These are phyloP conservation scores for Alnus rubra DNA, from an alignment of 306 rosid genomes.

Conservation along the genomic window DNA sequence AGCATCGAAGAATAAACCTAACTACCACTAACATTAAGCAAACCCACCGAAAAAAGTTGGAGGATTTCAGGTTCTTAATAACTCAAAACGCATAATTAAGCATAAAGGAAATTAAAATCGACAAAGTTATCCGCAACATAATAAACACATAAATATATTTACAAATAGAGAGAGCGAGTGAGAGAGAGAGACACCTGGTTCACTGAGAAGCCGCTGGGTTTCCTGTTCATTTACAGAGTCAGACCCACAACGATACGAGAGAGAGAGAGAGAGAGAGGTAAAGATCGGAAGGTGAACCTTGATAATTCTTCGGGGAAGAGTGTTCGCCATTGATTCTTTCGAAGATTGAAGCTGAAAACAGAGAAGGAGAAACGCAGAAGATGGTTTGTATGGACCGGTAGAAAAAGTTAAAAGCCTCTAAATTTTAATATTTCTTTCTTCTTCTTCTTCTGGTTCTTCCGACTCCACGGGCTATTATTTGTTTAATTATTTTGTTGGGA, in stretches of 20 bases:
- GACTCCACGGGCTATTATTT: background rate
- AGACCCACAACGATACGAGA: constrained; percentile 1
- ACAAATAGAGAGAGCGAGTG: background rate
- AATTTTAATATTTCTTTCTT: background rate
- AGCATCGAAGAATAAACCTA: background rate
- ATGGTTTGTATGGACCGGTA: background rate
- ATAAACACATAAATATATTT: background rate
- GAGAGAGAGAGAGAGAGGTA: constrained; percentile 47
- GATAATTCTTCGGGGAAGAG: constrained; percentile 92
- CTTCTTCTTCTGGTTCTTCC: background rate
- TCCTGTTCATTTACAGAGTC: constrained; percentile 44
- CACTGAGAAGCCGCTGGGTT: constrained; percentile 98
- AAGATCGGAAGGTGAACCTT: constrained; percentile 42
- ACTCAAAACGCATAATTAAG: background rate
- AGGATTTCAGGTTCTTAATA: background rate
- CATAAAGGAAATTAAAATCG: background rate
- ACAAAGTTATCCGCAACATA: no score
- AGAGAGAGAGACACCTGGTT: constrained; percentile 61
- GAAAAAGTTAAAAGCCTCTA: background rate
- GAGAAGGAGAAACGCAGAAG: background rate
- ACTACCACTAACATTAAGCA: background rate
- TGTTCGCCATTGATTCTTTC: constrained; percentile 63
- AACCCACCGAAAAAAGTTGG: background rate
- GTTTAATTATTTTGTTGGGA: background rate
- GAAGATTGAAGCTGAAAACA: background rate